Evolutionary conservation across 2,329 filamentous ascomycete genomes (phyloP), one percentile per base, ranked within the genome.

Genomic region (Epichloe typhina): DNA sequence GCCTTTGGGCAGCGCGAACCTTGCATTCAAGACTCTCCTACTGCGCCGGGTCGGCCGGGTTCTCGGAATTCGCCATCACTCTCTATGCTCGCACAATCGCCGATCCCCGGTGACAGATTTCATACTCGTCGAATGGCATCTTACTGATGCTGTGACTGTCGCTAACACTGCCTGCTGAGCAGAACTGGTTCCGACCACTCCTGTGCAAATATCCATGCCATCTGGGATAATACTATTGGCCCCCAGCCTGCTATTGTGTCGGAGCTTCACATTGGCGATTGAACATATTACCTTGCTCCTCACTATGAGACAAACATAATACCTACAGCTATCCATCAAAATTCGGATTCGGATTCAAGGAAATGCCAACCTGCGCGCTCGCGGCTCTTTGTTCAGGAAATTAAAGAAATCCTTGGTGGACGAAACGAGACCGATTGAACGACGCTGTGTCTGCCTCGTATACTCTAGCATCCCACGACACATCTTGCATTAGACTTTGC

Each of bases 1-100:
- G 91, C 93, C 31, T 97, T 96, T 69, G 93, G 91, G 44, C 80
- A 93, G 64, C 79, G 83, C 48, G 72, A 75, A 42, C 64, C 67
- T n/a, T 67, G 69, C 56, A 65, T 76, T 43, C 72, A 80, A 46
- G 76, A 79, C 53, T 82, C 79, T n/a, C 80, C 80, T 2, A 82
- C 78, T 1, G 77, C 70, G 8, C 72, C 74, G 3, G 66, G 69
- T 47, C 71, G 74, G 50, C 65, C 63, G 45, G 62, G 59, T 52
- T 66, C 68, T 46, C 65, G 71, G 55, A 60, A 67, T 53, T 62
- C 70, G 53, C 31, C 47, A 15, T 61, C 72, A 49, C 59, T 62
- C 41, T 64, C 69, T 53, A 70, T 73, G 66, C 72, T 74, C 55
- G 67, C 67, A 52, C 66, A 71, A 56, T 74, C 68, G 37, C 73